Conservation (phyloP, 495 filamentous ascomycete genomes). For the Hypoxylon rickii region DNA sequence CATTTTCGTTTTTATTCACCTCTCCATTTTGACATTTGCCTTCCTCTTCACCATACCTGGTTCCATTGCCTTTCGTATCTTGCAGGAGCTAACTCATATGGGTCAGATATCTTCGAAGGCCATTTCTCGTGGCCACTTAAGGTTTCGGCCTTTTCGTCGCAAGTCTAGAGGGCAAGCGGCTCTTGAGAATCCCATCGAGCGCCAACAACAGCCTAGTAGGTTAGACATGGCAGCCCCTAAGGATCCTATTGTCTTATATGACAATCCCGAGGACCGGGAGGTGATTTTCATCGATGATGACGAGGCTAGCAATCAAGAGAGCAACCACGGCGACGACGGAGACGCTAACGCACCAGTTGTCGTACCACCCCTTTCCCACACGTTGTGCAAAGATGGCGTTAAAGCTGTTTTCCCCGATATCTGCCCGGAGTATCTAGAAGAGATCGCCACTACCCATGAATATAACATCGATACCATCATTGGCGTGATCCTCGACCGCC, state of each 20-base stretch:
- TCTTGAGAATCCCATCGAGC: not conserved
- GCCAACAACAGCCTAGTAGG: not conserved
- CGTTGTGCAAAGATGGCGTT: conserved; percentile 31
- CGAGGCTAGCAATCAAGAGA: not conserved
- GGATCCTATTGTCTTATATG: not conserved
- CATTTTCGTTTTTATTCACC: not conserved
- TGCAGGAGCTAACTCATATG: conserved; percentile 5
- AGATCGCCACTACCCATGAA: conserved; percentile 7
- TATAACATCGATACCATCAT: conserved; percentile 31
- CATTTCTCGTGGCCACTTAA: not conserved
- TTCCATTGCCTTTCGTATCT: not conserved
- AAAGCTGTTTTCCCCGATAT: conserved; percentile 46
- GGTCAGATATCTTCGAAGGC: not conserved
- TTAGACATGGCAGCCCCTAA: not conserved
- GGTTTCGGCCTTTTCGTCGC: not conserved
- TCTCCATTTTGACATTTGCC: not conserved
- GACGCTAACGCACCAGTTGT: not conserved
- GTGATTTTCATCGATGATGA: too few relatives aligned
- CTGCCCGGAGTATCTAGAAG: conserved; percentile 37
- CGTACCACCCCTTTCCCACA: not conserved
- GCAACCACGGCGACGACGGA: not conserved
- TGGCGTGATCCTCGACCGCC: conserved; percentile 37
- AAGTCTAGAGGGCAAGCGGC: not conserved
- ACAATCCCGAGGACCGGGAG: not conserved
- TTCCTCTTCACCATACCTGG: not conserved